Conservation (phyloP, 2,329 filamentous ascomycete species). For the Aspergillus pseudotamarii region DNA sequence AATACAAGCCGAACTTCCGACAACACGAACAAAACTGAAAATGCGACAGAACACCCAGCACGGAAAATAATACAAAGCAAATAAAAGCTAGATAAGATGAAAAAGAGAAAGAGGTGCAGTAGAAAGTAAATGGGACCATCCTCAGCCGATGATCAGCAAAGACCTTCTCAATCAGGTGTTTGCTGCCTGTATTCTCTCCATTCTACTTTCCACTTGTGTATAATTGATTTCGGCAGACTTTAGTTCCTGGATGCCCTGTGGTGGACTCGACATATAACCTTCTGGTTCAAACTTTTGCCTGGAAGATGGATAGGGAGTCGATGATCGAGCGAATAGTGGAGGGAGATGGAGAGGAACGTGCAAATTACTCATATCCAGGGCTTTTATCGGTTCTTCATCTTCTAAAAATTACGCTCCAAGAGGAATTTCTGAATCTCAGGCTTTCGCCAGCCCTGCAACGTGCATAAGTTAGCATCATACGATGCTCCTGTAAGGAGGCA, state of each 20-base stretch:
- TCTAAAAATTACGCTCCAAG: constrained; percentile 47
- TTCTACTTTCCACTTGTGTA: neutral
- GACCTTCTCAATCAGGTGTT: neutral
- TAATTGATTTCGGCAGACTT: neutral
- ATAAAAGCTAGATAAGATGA: constrained; percentile 14
- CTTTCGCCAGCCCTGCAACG: constrained; percentile 53
- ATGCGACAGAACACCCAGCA: constrained; percentile 28
- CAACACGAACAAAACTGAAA: constrained; percentile 7
- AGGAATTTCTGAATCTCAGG: constrained; percentile 53
- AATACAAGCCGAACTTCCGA: constrained; percentile 10
- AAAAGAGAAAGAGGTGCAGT: constrained; percentile 13
- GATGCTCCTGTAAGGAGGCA: neutral
- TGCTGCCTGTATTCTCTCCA: constrained; percentile 5
- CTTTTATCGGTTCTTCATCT: neutral
- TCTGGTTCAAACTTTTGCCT: constrained; percentile 1
- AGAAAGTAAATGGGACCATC: constrained; percentile 14
- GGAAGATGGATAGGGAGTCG: constrained; percentile 2
- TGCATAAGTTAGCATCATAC: constrained; percentile 16
- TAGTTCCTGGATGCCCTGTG: neutral
- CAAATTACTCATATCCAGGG: constrained; percentile 3
- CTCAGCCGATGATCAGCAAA: neutral
- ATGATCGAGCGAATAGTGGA: constrained; percentile 3
- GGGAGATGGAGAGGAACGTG: neutral
- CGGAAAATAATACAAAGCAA: constrained; percentile 18
- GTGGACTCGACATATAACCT: neutral